Evolutionary conservation across 805 yeast genomes (phyloP), one percentile per base, ranked within the genome.

Genomic region (Danielia oregonensis): DNA sequence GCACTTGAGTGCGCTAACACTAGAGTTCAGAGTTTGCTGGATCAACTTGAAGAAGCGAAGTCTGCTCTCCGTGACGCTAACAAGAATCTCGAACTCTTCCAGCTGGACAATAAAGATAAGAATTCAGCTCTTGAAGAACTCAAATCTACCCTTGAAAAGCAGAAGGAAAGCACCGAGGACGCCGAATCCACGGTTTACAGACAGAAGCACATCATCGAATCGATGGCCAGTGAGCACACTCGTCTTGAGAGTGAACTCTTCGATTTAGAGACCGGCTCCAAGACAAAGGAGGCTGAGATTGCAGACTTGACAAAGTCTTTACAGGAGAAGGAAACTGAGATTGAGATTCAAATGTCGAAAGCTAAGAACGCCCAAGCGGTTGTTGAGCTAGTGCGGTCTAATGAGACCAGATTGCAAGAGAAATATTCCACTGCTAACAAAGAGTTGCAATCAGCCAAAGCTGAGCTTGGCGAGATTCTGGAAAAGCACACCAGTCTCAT

Each of bases 401-500:
- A 19, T 19, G 22, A 19, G 22, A 19, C 9, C 9, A 9, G 9
- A 19, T 7, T 7, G 9, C 9, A 6, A 7, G 22, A 19, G 9
- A 19, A 19, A 9, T 19, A 7, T 9, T 9, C 6, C 6, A 19
- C 22, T 19, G 6, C 22, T 19, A 6, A 7, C 9, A 9, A 19
- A 19, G 22, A 19, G 22, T 4, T 29, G 10, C 26, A 12, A 15
- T n/a, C 13, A n/a, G 17, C 15, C 17, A 14, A 10, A 6, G 3
- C 7, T 10, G 32, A 30, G 17, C 16, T 15, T 6, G 23, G 19
- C n/a, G 29, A 31, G 5, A 13, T 31, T 18, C 17, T 22, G 11
- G 12, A 19, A 12, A 31, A 31, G 14, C 34, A 31, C 19, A 19
- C 13, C 15, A 27, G 25, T 11, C 25, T 31, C 11, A 21, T 31